Base-by-base conservation (phyloP, 2,329 filamentous ascomycete species). In the Gnomoniopsis smithogilvyi region DNA sequence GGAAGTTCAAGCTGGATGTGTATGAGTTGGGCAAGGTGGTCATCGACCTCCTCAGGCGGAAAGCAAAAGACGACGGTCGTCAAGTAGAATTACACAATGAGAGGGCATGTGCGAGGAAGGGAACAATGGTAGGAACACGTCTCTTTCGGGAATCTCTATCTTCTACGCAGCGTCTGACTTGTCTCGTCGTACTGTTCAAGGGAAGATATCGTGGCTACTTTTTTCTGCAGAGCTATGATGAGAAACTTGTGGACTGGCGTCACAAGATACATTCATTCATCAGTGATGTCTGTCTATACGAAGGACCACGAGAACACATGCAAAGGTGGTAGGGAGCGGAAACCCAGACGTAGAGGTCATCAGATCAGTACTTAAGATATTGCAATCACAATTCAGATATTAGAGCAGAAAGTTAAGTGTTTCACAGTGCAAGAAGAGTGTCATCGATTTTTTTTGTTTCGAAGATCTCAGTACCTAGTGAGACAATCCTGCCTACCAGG, bases 381-480 rank as follows among this genome's bases (percentile, higher is more conserved):
- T 30, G n/a, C 38, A n/a, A 11, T 45, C 19, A 22, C n/a, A n/a
- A 10, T 4, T 10, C 8, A 19, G 3, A 19, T n/a, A 45, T n/a
- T 3, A 51, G 3, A 30, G 8, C 11, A 6, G 11, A 8, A 24
- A 24, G 26, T 54, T n/a, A 26, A 47, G n/a, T 19, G 15, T 14
- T 22, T 19, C n/a, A 47, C 50, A 50, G 10, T 62, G 60, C 57
- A 59, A 60, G 59, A 56, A 59, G 59, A 59, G 56, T 43, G 41
- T 48, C 19, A 11, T 46, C 10, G 22, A 46, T 26, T 36, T 52
- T 63, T 61, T 62, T 62, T 61, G 51, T 51, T 56, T 48, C 56
- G 55, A 56, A 63, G 33, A 63, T 63, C 61, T 63, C 61, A 61
- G 59, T 33, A 54, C 61, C 58, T 49, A 63, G 61, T 58, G 52